Conservation (phyloP, 148 eudicot genomes). For the Nyssa sinensis region DNA sequence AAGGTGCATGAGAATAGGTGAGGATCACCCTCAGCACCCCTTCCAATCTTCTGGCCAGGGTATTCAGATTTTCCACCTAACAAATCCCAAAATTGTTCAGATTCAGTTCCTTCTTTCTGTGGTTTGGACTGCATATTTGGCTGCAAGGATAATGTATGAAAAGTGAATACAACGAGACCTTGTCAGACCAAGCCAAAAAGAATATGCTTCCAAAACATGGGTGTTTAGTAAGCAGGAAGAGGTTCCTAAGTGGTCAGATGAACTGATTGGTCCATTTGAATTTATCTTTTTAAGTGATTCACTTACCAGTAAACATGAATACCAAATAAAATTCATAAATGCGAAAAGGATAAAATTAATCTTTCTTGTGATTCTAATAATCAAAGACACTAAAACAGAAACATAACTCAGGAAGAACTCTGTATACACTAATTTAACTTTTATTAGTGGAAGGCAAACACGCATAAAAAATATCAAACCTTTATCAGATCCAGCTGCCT, state of each 20-base stretch:
- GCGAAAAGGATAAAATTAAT: slow-evolving; percentile 5
- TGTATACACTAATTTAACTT: background rate
- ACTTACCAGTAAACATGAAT: background rate
- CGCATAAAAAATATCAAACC: slow-evolving; percentile 34
- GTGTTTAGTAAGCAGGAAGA: background rate
- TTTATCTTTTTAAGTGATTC: background rate
- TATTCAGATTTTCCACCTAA: slow-evolving; percentile 84
- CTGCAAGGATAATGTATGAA: slow-evolving; percentile 42
- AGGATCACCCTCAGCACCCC: slow-evolving; percentile 76
- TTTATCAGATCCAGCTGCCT: slow-evolving; percentile 86
- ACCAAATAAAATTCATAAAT: background rate
- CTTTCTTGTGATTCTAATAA: background rate
- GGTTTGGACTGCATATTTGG: slow-evolving; percentile 80
- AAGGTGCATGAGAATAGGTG: slow-evolving; percentile 84
- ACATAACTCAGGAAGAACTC: background rate
- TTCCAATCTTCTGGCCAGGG: slow-evolving; percentile 71
- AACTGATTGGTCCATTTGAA: background rate
- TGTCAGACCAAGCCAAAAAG: background rate
- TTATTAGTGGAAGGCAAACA: background rate
- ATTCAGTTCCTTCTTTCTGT: slow-evolving; percentile 84
- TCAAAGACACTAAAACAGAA: background rate
- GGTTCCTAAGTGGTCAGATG: background rate
- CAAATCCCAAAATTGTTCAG: slow-evolving; percentile 82
- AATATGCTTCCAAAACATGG: background rate
- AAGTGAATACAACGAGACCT: slow-evolving; percentile 10